Conservation (phyloP, 768 basidiomycete genomes). For the Russula lepida region DNA sequence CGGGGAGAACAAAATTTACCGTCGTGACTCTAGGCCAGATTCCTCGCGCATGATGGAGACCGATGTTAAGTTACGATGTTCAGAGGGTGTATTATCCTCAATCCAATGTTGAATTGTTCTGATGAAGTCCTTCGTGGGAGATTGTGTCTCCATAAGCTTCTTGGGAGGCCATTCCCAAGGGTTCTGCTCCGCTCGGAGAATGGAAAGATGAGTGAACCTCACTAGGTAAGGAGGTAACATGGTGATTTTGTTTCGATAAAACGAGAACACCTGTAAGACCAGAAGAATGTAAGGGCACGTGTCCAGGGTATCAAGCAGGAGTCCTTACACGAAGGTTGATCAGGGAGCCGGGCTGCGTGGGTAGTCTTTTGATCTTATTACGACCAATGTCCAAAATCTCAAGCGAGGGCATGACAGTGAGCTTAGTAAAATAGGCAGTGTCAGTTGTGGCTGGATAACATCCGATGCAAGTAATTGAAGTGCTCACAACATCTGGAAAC, state of each 20-base stretch:
- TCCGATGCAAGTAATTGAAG: background rate
- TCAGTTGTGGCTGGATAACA: background rate
- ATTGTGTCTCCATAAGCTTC: slow-evolving; percentile 40
- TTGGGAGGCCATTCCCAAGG: slow-evolving; percentile 90
- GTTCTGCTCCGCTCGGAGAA: slow-evolving; percentile 85
- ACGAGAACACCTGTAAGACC: slow-evolving; percentile 61
- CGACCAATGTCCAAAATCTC: slow-evolving; percentile 93
- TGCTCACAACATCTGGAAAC: slow-evolving; percentile 81
- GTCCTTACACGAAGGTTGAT: slow-evolving; percentile 59
- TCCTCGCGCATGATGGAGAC: slow-evolving; percentile 45
- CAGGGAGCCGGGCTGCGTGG: slow-evolving; percentile 71
- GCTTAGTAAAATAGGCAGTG: slow-evolving; percentile 34
- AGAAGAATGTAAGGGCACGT: background rate
- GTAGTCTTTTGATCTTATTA: slow-evolving; percentile 80
- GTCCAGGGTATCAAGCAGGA: background rate
- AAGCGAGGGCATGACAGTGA: slow-evolving; percentile 75
- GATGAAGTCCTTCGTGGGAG: slow-evolving; percentile 65
- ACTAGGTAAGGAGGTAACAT: slow-evolving; percentile 72
- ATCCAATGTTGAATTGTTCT: slow-evolving; percentile 69
- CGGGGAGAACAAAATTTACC: slow-evolving; percentile 9
- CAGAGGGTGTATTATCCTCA: slow-evolving; percentile 36
- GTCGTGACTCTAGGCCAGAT: slow-evolving; percentile 34
- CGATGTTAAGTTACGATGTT: slow-evolving; percentile 33
- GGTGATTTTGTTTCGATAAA: slow-evolving; percentile 78
- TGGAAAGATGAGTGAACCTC: slow-evolving; percentile 60